phyloP scores from a whole-genome alignment of 2,329 filamentous ascomycete species.

The Sporothrix inflata region DNA sequence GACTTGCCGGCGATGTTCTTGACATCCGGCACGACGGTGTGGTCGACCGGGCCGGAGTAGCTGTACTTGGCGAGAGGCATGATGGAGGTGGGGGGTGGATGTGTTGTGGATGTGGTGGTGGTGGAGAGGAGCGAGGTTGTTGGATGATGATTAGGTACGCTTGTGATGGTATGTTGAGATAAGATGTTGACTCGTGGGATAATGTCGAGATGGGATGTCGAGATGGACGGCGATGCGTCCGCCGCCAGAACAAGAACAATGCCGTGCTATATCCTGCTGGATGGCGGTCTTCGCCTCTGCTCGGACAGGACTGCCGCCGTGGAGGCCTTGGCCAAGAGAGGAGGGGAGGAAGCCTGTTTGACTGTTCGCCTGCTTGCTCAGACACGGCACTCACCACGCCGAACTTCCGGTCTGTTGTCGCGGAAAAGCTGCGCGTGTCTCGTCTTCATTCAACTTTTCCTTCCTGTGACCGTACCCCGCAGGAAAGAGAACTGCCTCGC shows the following conservation, averaged over 20 bases:
- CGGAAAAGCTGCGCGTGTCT: neutral
- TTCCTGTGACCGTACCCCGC: neutral
- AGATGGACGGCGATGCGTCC: neutral
- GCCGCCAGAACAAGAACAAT: neutral
- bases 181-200: neutral
- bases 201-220: neutral
- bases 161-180: neutral
- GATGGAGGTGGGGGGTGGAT: neutral
- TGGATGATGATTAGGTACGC: neutral
- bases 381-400: neutral
- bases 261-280: neutral
- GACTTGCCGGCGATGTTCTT: conserved; percentile 24
- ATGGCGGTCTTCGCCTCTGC: neutral
- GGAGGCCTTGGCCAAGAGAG: neutral
- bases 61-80: conserved; percentile 20
- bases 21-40: conserved; percentile 17
- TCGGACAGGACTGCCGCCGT: conserved; percentile 1
- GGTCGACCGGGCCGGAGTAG: conserved; percentile 23
- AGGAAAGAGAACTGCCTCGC: neutral
- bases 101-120: neutral
- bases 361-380: neutral
- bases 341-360: neutral
- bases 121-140: neutral
- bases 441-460: neutral
- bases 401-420: neutral